Conservation (phyloP, 768 basidiomycete species). For the Kwoniella botswanensis region DNA sequence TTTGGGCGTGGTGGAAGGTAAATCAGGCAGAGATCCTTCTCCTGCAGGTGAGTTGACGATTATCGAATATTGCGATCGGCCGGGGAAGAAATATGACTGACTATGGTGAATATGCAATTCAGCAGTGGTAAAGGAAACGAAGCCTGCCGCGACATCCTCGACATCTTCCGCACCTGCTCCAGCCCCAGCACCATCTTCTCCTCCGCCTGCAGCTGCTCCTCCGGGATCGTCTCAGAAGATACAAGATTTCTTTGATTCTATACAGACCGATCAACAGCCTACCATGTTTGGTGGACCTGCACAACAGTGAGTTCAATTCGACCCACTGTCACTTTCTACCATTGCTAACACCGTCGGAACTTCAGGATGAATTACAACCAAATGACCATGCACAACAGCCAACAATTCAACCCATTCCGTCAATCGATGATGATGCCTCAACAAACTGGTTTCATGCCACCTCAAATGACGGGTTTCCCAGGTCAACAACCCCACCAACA, state of each 20-base stretch:
- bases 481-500: constrained; percentile 58
- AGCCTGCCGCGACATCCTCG: constrained; percentile 39
- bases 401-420: constrained; percentile 78
- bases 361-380: constrained; percentile 25
- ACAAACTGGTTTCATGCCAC: constrained; percentile 50
- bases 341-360: constrained; percentile 15
- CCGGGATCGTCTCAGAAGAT: constrained; percentile 61
- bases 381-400: constrained; percentile 60
- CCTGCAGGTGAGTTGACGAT: constrained; percentile 18
- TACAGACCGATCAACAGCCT: constrained; percentile 74
- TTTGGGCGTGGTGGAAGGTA: constrained; percentile 68
- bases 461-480: constrained; percentile 57
- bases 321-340: too few species aligned
- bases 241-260: constrained; percentile 85
- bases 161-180: constrained; percentile 27
- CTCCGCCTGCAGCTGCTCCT: constrained; percentile 37
- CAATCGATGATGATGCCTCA: constrained; percentile 63
- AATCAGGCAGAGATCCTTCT: constrained; percentile 27
- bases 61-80: not conserved
- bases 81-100: not conserved
- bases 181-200: constrained; percentile 34
- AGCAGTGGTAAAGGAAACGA: constrained; percentile 14
- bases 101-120: not conserved
- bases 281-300: constrained; percentile 51
- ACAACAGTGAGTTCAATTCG: constrained; percentile 34